A percentile compares a stretch with the other conserved stretches of the same genome.
These are phyloP conservation scores for Ceratocystis papillata DNA, from an alignment of 2,329 filamentous ascomycete species.

Conservation along the genomic window DNA sequence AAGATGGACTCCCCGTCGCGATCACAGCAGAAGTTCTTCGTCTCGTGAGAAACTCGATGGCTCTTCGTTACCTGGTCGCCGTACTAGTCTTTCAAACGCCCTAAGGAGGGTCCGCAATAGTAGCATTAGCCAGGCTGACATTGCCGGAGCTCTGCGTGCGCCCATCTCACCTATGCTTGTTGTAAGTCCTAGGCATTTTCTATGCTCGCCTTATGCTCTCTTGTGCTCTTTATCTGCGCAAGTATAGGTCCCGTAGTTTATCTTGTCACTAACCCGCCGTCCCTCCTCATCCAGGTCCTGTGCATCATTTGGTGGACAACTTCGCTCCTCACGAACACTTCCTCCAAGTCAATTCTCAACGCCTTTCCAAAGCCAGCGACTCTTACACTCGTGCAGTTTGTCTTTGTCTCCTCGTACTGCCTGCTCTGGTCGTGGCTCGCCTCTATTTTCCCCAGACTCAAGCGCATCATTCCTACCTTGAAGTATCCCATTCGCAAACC, in stretches of 20 bases:
- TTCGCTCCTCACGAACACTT: constrained; percentile 92
- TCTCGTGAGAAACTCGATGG: not conserved
- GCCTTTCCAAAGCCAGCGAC: constrained; percentile 84
- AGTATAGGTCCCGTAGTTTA: not conserved
- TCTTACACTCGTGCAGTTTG: constrained; percentile 85
- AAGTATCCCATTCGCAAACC: constrained; percentile 75
- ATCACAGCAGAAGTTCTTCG: constrained; percentile 29
- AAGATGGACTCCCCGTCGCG: constrained; percentile 21
- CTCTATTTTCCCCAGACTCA: constrained; percentile 57
- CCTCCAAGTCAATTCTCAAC: constrained; percentile 91
- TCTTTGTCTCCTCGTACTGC: constrained; percentile 82
- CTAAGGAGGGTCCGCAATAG: constrained; percentile 72
- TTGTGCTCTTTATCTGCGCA: not conserved
- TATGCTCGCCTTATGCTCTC: not conserved
- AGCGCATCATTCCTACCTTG: constrained; percentile 62
- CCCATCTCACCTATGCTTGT: constrained; percentile 81
- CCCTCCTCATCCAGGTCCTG: constrained; percentile 49
- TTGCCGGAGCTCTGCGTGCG: constrained; percentile 80
- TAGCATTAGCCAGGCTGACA: constrained; percentile 86
- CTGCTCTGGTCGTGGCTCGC: constrained; percentile 68
- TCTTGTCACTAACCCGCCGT: not conserved
- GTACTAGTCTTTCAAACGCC: constrained; percentile 48
- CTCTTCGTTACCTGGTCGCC: constrained; percentile 14
- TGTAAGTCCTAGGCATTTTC: constrained; percentile 42
- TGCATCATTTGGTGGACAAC: constrained; percentile 91